phyloP scores from a whole-genome alignment of 305 asterid species.

The Solanum hybrid region DNA sequence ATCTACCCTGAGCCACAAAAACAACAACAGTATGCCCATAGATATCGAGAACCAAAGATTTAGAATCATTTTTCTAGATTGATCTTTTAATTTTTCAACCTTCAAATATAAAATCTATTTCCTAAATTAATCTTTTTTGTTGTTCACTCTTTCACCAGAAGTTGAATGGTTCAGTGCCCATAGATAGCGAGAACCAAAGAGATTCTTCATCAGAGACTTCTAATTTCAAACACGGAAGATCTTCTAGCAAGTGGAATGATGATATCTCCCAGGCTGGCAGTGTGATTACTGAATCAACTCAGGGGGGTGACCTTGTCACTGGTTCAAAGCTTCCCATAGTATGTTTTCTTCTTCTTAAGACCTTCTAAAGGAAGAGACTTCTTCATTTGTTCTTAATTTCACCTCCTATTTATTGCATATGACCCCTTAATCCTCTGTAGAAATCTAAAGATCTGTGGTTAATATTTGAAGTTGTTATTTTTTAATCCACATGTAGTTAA shows the following conservation, averaged over 20 bases:
- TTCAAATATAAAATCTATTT: background rate
- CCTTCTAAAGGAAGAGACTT: background rate
- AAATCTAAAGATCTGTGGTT: background rate
- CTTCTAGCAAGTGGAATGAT: constrained; percentile 82
- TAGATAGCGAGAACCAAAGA: constrained; percentile 39
- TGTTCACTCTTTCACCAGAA: constrained; percentile 41
- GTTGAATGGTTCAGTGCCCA: constrained; percentile 54
- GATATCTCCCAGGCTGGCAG: constrained; percentile 78
- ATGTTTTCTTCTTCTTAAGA: constrained; percentile 20
- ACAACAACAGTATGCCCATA: background rate
- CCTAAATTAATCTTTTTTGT: background rate
- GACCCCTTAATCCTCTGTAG: background rate
- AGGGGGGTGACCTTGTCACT: constrained; percentile 67
- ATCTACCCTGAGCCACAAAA: background rate
- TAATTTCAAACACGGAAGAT: constrained; percentile 48
- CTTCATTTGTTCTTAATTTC: background rate
- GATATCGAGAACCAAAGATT: background rate
- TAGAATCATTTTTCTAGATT: background rate
- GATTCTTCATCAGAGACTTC: constrained; percentile 39
- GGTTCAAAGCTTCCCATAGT: constrained; percentile 76
- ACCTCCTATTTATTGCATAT: background rate
- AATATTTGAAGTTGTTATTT: background rate
- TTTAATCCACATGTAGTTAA: background rate
- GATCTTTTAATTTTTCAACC: background rate
- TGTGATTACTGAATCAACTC: constrained; percentile 71